A percentile compares a stretch with the other conserved stretches of the same genome.
Evolutionary conservation across 1,284 basidiomycete species (phyloP).

Genomic region (Quambalaria eucalypti): DNA sequence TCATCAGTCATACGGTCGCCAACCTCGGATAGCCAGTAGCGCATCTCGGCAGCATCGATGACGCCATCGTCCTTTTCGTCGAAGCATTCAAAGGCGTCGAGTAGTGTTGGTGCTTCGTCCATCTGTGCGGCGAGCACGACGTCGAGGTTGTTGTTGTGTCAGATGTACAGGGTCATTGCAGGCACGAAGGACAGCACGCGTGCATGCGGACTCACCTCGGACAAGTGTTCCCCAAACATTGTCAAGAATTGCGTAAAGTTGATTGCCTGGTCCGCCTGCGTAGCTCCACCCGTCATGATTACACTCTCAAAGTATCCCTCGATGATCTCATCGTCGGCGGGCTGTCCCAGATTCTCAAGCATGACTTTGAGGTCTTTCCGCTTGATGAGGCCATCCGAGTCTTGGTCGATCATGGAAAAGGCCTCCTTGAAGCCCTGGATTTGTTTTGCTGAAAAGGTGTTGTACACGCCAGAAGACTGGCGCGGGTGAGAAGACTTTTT

Average conservation of each 20-base stretch:
- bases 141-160: too few species aligned
- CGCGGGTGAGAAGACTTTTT: too few species aligned
- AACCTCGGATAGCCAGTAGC: constrained; percentile 36
- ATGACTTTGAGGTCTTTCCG: constrained; percentile 37
- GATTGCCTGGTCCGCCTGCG: constrained; percentile 8
- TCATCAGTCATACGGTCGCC: constrained; percentile 36
- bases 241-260: constrained; percentile 44
- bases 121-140: constrained; percentile 20
- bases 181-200: too few species aligned
- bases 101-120: constrained; percentile 30
- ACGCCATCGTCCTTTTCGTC: constrained; percentile 17
- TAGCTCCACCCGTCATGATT: background rate
- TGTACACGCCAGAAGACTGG: constrained; percentile 35
- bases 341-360: constrained; percentile 40
- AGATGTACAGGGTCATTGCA: too few species aligned
- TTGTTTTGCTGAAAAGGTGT: constrained; percentile 41
- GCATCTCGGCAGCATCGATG: constrained; percentile 24
- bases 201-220: constrained; percentile 8
- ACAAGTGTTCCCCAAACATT: constrained; percentile 39
- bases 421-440: constrained; percentile 49
- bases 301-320: background rate
- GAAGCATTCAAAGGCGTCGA: constrained; percentile 45
- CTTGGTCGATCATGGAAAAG: constrained; percentile 47
- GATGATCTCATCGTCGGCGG: constrained; percentile 2
- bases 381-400: constrained; percentile 46